Base-by-base conservation (phyloP, 139 green algal species). In the Chlorella sp. region DNA sequence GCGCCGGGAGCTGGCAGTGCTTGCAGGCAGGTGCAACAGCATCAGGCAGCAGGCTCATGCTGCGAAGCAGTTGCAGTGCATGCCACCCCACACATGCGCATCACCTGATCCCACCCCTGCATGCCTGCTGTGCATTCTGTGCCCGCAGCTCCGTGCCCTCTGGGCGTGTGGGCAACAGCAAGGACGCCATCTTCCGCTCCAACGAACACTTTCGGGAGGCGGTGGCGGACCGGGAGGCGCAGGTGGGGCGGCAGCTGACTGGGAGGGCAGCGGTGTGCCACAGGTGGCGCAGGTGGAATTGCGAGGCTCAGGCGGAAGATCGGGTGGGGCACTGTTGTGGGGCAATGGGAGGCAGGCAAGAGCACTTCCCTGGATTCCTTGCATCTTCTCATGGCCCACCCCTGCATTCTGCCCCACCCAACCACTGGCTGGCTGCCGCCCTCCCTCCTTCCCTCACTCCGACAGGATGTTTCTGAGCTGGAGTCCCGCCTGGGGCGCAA, bases 131-230 rank as follows among this genome's bases (percentile, higher is more conserved):
- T 57, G 48, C 48, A 5, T 57, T n/a, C n/a, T 57, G 48, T 57
- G 48, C 48, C 48, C 39, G 85, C 93, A 98, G 95, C 84, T 98
- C 97, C 18, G 97, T 99, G 81, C 97, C 97, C 3, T 96, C 95
- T 37, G 97, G 97, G 3, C 94, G 97, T 24, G 97, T 99, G 26
- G 97, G 97, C 48, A 91, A 87, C 57, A 86, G 73, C 22, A 91
- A 95, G 32, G 97, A 99, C 78, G 93, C 94, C 40, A 92, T 97
- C 19, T 99, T 98, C 91, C 91, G 93, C 80, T 96, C 92, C 76
- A 98, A 99, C 78, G 97, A 99, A n/a, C 93, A 97, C 80, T 99
- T 99, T 95, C 89, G 97, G 30, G 94, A 95, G 81, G 95, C 96
- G 7, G 95, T 99, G 28, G 89, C 91, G 19, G 86, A 96, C 61